These are phyloP conservation scores for Gossypium ekmanianum DNA, from an alignment of 345 rosid species.

Conservation along the genomic window DNA sequence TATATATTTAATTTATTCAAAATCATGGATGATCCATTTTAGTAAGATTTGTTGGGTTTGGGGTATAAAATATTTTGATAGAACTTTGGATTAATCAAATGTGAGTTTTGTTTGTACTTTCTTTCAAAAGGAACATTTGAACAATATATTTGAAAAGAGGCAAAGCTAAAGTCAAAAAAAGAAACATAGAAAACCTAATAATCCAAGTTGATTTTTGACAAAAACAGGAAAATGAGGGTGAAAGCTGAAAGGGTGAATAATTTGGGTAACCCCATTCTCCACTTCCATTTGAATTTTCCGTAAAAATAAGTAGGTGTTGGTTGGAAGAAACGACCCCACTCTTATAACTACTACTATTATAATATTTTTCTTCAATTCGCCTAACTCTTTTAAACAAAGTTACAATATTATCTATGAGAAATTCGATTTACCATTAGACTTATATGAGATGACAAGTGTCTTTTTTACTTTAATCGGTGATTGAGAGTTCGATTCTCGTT, in stretches of 20 bases:
- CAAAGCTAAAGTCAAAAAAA: not conserved
- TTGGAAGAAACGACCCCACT: not conserved
- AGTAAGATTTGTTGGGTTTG: too few species aligned
- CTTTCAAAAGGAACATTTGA: not conserved
- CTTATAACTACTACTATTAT: too few species aligned
- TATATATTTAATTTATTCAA: too few species aligned
- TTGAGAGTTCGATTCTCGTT: fast-evolving
- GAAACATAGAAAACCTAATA: not conserved
- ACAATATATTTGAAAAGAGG: not conserved
- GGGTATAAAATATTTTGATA: too few species aligned
- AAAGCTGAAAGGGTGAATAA: not conserved
- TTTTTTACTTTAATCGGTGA: too few species aligned
- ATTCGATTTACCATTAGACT: too few species aligned
- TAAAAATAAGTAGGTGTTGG: not conserved
- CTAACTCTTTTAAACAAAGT: too few species aligned
- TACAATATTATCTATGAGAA: too few species aligned
- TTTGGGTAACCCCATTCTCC: not conserved
- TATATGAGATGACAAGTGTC: fast-evolving
- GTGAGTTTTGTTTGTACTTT: too few species aligned
- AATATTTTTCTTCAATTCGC: too few species aligned
- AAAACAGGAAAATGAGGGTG: not conserved
- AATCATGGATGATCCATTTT: too few species aligned
- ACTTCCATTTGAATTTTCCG: not conserved
- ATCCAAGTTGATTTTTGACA: not conserved
- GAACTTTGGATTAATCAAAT: too few species aligned